phyloP scores from a whole-genome alignment of 495 filamentous ascomycete genomes.

The Penicillium maclennaniae region DNA sequence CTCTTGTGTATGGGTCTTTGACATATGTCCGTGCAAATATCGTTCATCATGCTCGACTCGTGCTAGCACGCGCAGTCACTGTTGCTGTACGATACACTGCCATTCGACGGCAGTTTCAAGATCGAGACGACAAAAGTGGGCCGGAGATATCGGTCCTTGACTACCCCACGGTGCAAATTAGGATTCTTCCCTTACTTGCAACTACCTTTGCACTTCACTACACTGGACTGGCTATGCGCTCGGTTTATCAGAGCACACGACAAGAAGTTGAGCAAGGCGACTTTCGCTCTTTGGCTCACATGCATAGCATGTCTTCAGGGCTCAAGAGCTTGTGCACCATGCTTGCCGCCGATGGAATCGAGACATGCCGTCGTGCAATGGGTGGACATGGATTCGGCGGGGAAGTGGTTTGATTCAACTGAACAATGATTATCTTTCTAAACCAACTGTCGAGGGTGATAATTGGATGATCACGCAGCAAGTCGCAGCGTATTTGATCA shows the following conservation, averaged over 20 bases:
- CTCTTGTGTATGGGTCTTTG: slow-evolving; percentile 45
- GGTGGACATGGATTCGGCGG: slow-evolving; percentile 50
- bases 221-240: slow-evolving; percentile 41
- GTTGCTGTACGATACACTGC: slow-evolving; percentile 44
- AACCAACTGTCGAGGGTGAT: slow-evolving; percentile 51
- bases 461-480: slow-evolving; percentile 55
- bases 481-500: slow-evolving; percentile 45
- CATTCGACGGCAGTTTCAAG: slow-evolving; percentile 43
- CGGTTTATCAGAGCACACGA: slow-evolving; percentile 33
- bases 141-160: slow-evolving; percentile 45
- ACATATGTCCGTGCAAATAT: slow-evolving; percentile 44
- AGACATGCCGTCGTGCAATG: slow-evolving; percentile 46
- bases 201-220: slow-evolving; percentile 50
- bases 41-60: slow-evolving; percentile 44
- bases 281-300: slow-evolving; percentile 39
- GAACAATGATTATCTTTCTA: slow-evolving; percentile 47
- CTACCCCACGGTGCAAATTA: slow-evolving; percentile 48
- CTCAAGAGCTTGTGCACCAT: slow-evolving; percentile 49
- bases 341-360: slow-evolving; percentile 49
- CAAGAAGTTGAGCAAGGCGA: slow-evolving; percentile 39
- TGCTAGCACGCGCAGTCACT: slow-evolving; percentile 46
- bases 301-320: slow-evolving; percentile 47
- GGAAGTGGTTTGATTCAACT: slow-evolving; percentile 44
- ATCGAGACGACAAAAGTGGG: slow-evolving; percentile 34
- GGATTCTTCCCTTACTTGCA: slow-evolving; percentile 46